These are phyloP conservation scores for Ophiostoma novo-ulmi DNA, from an alignment of 2,329 filamentous ascomycete genomes.

Conservation along the genomic window DNA sequence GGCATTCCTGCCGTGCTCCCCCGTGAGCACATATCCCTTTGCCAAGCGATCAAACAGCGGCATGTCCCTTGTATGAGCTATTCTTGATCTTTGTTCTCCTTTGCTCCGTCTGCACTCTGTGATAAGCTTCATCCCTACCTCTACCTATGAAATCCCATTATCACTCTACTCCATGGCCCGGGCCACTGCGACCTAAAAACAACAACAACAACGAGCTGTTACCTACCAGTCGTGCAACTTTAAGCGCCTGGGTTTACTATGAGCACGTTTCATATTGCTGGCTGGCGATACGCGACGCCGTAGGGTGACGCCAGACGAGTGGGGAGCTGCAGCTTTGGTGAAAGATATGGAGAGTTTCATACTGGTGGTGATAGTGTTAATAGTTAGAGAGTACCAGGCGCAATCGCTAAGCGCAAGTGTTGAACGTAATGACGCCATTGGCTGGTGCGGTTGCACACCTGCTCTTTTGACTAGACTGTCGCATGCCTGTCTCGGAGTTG, in stretches of 20 bases:
- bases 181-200: background rate
- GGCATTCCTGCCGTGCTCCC: background rate
- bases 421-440: conserved; percentile 11
- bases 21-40: conserved; percentile 12
- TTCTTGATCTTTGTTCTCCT: background rate
- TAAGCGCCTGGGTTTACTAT: background rate
- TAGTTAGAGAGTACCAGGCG: background rate
- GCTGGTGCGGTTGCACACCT: conserved; percentile 1
- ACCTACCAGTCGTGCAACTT: background rate
- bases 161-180: background rate
- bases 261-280: conserved; percentile 8
- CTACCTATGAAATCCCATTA: no score
- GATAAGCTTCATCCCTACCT: background rate
- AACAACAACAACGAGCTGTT: background rate
- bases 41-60: conserved; percentile 8
- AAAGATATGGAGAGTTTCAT: background rate
- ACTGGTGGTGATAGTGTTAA: background rate
- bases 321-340: background rate
- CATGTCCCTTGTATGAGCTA: conserved; percentile 2
- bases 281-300: background rate
- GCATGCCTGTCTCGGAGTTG: background rate
- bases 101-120: background rate
- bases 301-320: background rate
- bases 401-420: background rate
- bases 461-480: background rate